Evolutionary conservation across 164 flowering plant species (phyloP).

Genomic region (Santalum album): DNA sequence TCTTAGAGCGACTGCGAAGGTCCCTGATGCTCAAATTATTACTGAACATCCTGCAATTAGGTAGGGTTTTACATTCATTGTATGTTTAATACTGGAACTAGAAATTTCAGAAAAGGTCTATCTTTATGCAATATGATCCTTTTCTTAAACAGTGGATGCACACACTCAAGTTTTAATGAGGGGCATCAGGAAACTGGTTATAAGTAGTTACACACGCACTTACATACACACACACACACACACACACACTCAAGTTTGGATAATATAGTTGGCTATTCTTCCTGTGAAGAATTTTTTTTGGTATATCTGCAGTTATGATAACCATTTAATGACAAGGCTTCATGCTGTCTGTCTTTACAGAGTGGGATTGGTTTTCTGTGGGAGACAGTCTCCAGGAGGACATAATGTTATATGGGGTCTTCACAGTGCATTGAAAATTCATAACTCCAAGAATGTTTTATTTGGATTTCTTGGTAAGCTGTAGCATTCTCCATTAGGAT

Average conservation of each 20-base stretch:
- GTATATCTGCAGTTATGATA: no score
- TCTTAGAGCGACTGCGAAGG: conserved; percentile 64
- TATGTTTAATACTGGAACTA: no score
- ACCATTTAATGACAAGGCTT: background rate
- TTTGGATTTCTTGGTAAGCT: conserved; percentile 86
- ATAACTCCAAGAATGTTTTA: conserved; percentile 63
- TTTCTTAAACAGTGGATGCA: no score
- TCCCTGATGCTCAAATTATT: conserved; percentile 82
- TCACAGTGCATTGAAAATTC: conserved; percentile 58
- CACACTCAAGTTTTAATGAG: background rate
- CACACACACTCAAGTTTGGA: no score
- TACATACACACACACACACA: no score
- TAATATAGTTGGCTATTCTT: no score
- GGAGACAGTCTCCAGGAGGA: conserved; percentile 99
- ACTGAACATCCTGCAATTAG: conserved; percentile 80
- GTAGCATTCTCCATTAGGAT: background rate
- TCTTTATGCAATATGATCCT: no score
- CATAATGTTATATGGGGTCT: conserved; percentile 99
- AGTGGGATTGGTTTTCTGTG: conserved; percentile 92
- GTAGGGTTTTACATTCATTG: conserved; percentile 20
- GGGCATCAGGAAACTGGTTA: background rate
- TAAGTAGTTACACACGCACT: no score
- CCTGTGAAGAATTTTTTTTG: no score
- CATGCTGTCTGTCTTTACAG: conserved; percentile 24
- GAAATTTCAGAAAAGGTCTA: no score